These are phyloP conservation scores for Mitragyna speciosa DNA, from an alignment of 257 asterid genomes.

Conservation along the genomic window DNA sequence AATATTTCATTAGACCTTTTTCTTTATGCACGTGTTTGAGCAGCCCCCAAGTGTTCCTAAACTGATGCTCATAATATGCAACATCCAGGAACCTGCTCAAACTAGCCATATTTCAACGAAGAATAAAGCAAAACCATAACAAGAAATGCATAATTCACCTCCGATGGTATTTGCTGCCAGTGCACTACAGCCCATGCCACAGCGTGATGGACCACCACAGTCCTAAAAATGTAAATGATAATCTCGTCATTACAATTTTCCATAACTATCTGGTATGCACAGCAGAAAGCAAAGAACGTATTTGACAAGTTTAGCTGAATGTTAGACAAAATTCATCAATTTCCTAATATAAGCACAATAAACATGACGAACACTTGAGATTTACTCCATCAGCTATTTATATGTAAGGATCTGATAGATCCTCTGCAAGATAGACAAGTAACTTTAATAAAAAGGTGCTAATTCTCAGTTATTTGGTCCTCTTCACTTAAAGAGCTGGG, in stretches of 20 bases:
- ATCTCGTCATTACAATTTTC: neutral
- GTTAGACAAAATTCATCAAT: neutral
- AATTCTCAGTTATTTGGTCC: neutral
- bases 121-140: neutral
- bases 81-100: conserved; percentile 4
- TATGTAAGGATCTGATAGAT: neutral
- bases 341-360: neutral
- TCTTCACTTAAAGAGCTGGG: neutral
- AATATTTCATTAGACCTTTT: too few relatives aligned
- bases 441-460: neutral
- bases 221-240: conserved; percentile 48
- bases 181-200: conserved; percentile 97
- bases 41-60: neutral
- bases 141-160: conserved; percentile 40
- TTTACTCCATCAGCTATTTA: neutral
- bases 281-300: neutral
- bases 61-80: neutral
- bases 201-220: conserved; percentile 79
- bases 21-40: too few relatives aligned
- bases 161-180: conserved; percentile 60
- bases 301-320: neutral
- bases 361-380: neutral
- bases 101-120: neutral
- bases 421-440: neutral
- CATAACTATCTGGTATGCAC: neutral